Evolutionary conservation across 2,329 filamentous ascomycete species (phyloP), one percentile per base, ranked within the genome.

Genomic region (Mycosphaerelloides madeirae): DNA sequence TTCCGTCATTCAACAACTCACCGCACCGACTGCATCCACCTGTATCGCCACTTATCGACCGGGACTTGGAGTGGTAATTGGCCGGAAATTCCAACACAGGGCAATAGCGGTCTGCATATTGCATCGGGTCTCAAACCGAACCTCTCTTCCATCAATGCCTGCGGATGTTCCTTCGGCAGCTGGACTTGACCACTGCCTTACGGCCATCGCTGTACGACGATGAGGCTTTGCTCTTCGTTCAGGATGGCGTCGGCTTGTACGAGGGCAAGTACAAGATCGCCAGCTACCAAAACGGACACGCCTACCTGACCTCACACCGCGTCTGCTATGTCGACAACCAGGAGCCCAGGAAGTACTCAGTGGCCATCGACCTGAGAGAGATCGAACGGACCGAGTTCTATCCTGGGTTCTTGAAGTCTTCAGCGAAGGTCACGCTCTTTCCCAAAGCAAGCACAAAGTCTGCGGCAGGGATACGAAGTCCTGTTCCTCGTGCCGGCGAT

Each of bases 181-280:
- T 97, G 67, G 91, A 98, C 71, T 80, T 98, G 62, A 98, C 93
- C 46, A 95, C 91, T 72, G 93, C 93, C 65, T 80, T 96, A 65
- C 86, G 93, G 76, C 93, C 93, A 60, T 85, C 84, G 50, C 85
- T 96, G 65, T 79, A 95, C 56, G 85, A 88, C 62, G 93, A 96
- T 75, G 93, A 98, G 78, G 85, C 87, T 57, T 76, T 97, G 43
- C 78, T 98, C 48, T 97, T 95, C 71, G 91, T 98, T 46, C 91
- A 97, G 73, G 90, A 97, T 76, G 90, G 88, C 67, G 90, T 98
- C 60, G 93, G 93, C 57, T 76, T 98, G 50, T 98, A 98, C 72
- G 88, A 97, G 77, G 93, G 93, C 57, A 97, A 96, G 72, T 93
- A 84, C 73, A 98, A 98, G 72, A 84, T 98, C 43, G 85, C 87